phyloP scores from a whole-genome alignment of 2,329 filamentous ascomycete genomes.

The Arthrinium phaeospermum region DNA sequence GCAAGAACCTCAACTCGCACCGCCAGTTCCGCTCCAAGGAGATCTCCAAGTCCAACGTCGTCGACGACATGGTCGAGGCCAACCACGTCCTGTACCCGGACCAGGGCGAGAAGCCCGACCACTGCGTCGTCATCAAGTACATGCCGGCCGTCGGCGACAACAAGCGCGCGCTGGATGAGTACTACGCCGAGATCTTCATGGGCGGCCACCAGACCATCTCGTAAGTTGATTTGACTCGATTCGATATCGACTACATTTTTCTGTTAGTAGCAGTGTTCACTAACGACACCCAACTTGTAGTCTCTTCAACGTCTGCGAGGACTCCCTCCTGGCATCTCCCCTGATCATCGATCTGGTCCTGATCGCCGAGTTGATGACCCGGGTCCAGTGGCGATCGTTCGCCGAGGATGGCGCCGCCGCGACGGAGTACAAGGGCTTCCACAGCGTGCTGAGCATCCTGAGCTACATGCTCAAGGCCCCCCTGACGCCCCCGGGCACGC shows the following conservation, averaged over 20 bases:
- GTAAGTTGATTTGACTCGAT: conserved; percentile 46
- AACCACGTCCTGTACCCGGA: conserved; percentile 85
- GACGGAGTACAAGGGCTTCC: conserved; percentile 87
- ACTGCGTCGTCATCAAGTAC: conserved; percentile 98
- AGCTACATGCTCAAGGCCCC: conserved; percentile 99
- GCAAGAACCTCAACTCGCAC: conserved; percentile 97
- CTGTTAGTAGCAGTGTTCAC: conserved; percentile 12
- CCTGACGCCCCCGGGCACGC: conserved; percentile 90
- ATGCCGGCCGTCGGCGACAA: conserved; percentile 99
- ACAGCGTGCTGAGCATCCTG: conserved; percentile 93
- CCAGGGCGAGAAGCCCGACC: conserved; percentile 92
- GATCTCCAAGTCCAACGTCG: conserved; percentile 98
- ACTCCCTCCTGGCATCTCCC: conserved; percentile 93
- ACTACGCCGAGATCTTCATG: conserved; percentile 99
- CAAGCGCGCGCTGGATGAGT: conserved; percentile 98
- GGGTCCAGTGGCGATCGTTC: conserved; percentile 85
- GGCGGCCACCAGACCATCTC: conserved; percentile 97
- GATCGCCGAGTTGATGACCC: conserved; percentile 96
- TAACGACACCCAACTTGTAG: conserved; percentile 47
- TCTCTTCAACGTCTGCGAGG: conserved; percentile 98
- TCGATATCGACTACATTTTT: conserved; percentile 20
- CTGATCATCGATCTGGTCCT: conserved; percentile 97
- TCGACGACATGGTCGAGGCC: conserved; percentile 99
- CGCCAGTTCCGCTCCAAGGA: conserved; percentile 99
- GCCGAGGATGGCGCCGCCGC: conserved; percentile 54